phyloP scores from a whole-genome alignment of 148 eudicot genomes.

The Simmondsia chinensis region DNA sequence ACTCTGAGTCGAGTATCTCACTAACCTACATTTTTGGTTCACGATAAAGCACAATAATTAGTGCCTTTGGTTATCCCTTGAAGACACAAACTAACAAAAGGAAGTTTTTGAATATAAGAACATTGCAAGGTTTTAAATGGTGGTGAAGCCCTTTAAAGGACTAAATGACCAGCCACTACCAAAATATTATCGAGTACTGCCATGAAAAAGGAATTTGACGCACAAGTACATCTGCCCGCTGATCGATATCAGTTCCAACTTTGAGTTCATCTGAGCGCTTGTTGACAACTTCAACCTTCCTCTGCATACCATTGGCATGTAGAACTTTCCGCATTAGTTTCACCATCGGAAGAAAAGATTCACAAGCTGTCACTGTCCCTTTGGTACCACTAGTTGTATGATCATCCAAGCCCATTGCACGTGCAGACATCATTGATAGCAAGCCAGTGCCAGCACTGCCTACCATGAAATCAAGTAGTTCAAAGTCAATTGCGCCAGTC shows the following conservation, averaged over 20 bases:
- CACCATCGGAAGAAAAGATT: slow-evolving; percentile 93
- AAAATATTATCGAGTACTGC: too few relatives aligned
- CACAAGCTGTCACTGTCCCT: slow-evolving; percentile 70
- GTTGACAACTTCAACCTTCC: slow-evolving; percentile 50
- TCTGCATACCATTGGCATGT: slow-evolving; percentile 56
- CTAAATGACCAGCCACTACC: too few relatives aligned
- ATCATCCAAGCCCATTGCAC: slow-evolving; percentile 44
- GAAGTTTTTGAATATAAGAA: too few relatives aligned
- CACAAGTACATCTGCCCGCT: slow-evolving; percentile 83
- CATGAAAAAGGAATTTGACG: slow-evolving; percentile 14
- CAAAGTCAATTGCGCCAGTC: too few relatives aligned
- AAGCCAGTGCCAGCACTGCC: slow-evolving; percentile 91
- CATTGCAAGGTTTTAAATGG: too few relatives aligned
- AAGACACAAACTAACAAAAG: too few relatives aligned
- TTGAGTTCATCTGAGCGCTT: slow-evolving; percentile 83
- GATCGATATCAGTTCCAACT: slow-evolving; percentile 55
- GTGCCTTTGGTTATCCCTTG: too few relatives aligned
- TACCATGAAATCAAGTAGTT: background rate
- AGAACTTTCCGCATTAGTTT: slow-evolving; percentile 73
- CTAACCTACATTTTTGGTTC: slow-evolving; percentile 47
- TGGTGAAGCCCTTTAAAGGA: too few relatives aligned
- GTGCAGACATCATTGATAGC: slow-evolving; percentile 90
- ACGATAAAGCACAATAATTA: background rate
- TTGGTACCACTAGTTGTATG: slow-evolving; percentile 21
- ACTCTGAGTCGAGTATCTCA: slow-evolving; percentile 92